Conservation (phyloP, 208 protist species). For the Acanthamoeba castellanii region DNA sequence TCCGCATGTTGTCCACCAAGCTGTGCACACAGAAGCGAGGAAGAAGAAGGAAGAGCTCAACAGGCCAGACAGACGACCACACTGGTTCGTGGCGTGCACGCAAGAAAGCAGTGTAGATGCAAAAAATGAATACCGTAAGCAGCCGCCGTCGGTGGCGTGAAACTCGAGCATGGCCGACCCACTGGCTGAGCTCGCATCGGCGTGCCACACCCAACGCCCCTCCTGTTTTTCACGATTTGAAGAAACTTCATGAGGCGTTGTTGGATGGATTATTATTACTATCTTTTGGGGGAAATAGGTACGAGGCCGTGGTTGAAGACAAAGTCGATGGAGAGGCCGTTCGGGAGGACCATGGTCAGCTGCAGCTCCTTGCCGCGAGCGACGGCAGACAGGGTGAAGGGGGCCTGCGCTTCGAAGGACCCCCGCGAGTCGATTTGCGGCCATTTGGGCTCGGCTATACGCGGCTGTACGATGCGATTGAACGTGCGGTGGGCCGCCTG, state of each 20-base stretch:
- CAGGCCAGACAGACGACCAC: neutral
- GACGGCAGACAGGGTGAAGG: neutral
- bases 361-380: constrained; percentile 60
- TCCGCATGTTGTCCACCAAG: constrained; percentile 43
- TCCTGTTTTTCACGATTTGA: neutral
- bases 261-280: neutral
- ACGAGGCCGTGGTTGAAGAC: constrained; percentile 70
- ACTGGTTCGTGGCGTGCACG: neutral
- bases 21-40: neutral
- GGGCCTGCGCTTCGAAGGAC: neutral
- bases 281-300: neutral
- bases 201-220: neutral
- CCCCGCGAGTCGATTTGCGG: neutral
- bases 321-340: neutral
- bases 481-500: neutral
- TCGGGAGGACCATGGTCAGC: neutral
- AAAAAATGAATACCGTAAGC: no score
- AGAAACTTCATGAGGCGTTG: no score
- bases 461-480: neutral
- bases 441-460: constrained; percentile 1
- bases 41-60: neutral
- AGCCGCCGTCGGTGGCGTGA: neutral
- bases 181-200: no score
- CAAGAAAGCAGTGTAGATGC: no score
- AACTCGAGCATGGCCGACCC: neutral